Evolutionary conservation across 768 basidiomycete species (phyloP), one percentile per base, ranked within the genome.

Genomic region (Brasilioporus rufonigricans): DNA sequence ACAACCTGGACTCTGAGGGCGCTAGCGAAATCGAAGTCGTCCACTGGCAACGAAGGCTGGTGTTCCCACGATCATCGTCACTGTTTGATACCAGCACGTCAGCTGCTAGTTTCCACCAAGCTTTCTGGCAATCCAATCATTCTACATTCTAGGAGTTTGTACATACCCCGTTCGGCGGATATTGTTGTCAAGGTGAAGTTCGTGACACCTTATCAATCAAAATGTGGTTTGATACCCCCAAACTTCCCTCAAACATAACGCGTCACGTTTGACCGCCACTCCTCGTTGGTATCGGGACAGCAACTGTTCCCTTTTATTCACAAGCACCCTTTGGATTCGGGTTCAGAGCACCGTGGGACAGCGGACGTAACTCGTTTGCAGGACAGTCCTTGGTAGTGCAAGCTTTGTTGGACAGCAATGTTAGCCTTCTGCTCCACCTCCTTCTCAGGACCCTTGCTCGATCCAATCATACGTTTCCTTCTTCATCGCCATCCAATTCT

Each of bases 331-430:
- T 50, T 33, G 67, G 68, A 21, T 58, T 61, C 5, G 68, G 56
- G 3, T 69, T n/a, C 14, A 46, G 54, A 27, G 55, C 68, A 43
- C 71, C 69, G 2, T 71, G 70, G 63, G 52, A 60, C 3, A 64
- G 57, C 8, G 69, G 66, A 2, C 53, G 57, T 18, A 66, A 59
- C 24, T 65, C 64, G 40, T 69, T 68, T 52, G 43, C 59, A 9
- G 66, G 65, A 14, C 65, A 73, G 55, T 74, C 19, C 49, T 74
- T 18, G 74, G 73, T 18, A 73, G 74, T 18, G 60, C 72, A n/a
- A 58, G 65, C n/a, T 11, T 67, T 21, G 61, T 73, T 10, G 75
- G 73, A 16, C 72, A 74, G 52, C 68, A 59, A 41, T 68, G 72
- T 72, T 45, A 41, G 53, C 29, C 26, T 9, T 29, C 5, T 35